Evolutionary conservation across 495 filamentous ascomycete genomes (phyloP).

Genomic region (Opeltia flavorubescens): DNA sequence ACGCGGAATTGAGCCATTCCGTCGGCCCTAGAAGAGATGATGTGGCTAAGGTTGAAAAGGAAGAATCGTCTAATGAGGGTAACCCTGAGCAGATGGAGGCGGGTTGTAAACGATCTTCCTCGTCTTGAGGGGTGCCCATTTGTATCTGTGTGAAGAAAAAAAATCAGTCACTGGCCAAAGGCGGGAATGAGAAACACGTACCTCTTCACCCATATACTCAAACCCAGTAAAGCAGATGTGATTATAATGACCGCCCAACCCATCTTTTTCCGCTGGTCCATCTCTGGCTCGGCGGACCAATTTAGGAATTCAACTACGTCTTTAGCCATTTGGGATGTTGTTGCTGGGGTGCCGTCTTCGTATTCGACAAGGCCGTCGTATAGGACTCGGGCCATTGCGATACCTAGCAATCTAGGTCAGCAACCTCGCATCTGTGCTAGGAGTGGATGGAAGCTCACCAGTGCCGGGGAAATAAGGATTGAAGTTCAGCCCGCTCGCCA

Average conservation of each 20-base stretch:
- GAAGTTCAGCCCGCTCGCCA: constrained; percentile 88
- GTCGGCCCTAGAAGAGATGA: neutral
- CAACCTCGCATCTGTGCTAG: neutral
- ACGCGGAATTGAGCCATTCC: neutral
- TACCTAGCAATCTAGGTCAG: constrained; percentile 36
- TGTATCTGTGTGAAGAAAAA: constrained; percentile 47
- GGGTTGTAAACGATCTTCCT: constrained; percentile 83
- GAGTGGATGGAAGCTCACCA: constrained; percentile 23
- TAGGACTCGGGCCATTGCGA: constrained; percentile 96
- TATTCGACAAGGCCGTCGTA: constrained; percentile 98
- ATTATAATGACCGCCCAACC: constrained; percentile 84
- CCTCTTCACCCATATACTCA: constrained; percentile 95
- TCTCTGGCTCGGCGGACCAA: constrained; percentile 97
- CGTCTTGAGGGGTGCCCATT: constrained; percentile 92
- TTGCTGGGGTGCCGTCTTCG: constrained; percentile 88
- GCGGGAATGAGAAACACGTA: constrained; percentile 10
- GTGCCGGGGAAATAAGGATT: constrained; percentile 99
- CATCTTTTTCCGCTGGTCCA: constrained; percentile 99
- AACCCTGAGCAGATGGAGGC: constrained; percentile 21
- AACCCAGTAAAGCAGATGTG: constrained; percentile 59
- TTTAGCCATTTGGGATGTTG: constrained; percentile 98
- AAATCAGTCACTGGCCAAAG: constrained; percentile 4
- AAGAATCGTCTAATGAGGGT: too few relatives aligned
- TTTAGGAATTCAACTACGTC: constrained; percentile 97
- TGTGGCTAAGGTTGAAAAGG: too few relatives aligned